Evolutionary conservation across 2,329 filamentous ascomycete species (phyloP).

Genomic region (Diaporthe citri): DNA sequence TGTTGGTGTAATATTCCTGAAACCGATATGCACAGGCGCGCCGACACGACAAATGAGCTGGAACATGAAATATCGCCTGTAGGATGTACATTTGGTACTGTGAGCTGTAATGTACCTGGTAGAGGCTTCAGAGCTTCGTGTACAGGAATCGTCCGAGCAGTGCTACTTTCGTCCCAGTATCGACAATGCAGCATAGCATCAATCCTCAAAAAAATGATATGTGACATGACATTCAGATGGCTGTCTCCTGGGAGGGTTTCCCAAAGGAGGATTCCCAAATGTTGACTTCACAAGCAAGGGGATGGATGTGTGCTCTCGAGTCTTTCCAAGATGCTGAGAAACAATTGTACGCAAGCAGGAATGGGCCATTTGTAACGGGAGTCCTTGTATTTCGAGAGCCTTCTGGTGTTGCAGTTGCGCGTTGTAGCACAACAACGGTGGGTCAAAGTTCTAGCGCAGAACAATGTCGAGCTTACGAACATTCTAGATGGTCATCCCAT

Average conservation of each 20-base stretch:
- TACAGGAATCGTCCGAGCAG: background rate
- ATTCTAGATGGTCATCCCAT: conserved; percentile 9
- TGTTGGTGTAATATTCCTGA: background rate
- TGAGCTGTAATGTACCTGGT: background rate
- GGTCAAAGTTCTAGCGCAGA: background rate
- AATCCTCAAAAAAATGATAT: background rate
- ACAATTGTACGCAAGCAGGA: background rate
- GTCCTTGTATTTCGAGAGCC: background rate
- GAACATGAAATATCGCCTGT: too few relatives aligned
- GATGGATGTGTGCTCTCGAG: background rate
- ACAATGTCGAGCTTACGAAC: conserved; percentile 10
- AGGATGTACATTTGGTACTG: background rate
- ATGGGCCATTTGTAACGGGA: background rate
- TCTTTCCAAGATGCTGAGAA: background rate
- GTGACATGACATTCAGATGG: background rate
- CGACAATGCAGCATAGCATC: background rate
- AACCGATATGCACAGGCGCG: background rate
- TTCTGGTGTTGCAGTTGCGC: background rate
- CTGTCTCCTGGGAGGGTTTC: too few relatives aligned
- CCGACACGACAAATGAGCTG: background rate
- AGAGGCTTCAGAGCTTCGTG: background rate
- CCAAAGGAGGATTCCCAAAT: background rate
- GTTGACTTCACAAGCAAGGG: background rate
- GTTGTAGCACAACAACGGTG: background rate
- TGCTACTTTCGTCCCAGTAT: background rate